Base-by-base conservation (phyloP, 140 eudicot species). In the Cichorium intybus region DNA sequence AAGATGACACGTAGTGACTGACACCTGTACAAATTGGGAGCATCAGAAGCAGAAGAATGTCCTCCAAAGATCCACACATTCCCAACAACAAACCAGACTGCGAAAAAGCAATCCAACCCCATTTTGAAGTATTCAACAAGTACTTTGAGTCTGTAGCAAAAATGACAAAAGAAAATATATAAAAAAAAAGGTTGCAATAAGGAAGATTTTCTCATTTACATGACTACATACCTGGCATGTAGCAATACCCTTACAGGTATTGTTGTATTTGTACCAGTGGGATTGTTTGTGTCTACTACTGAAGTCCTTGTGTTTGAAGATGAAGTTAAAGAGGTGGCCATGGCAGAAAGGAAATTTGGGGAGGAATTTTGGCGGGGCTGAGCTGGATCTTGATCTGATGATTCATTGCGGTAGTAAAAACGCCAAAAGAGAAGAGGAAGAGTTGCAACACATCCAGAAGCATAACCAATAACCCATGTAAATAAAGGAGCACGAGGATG, bases 71-170 rank as follows among this genome's bases (percentile, higher is more conserved):
- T 79, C 97, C 99, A 94, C 26, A 94, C 97, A 47, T 94, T 94
- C 70, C 99, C 99, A 58, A 94, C 95, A 56, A 94, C 99, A 71
- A 94, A 94, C 99, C 99, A 94, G 34, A 89, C 89, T 2, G 99
- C 99, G 75, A 94, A 94, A 79, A 94, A 94, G 85, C 99, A 94
- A 80, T 94, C 99, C 61, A 94, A 62, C 17, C 87, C 99, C 95
- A 94, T 84, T 82, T 94, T 94, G 76, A 94, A 82, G 84, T 89
- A 89, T 68, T 94, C 99, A 47, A 89, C 75, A 34, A 82, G 74
- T 21, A 74, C 82, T 77, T 90, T 90, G 20, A 90, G 53, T 64
- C 97, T 90, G 89, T 58, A 41, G 48, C 31, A 72, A n/a, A 20
- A 12, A 16, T n/a, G 4, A 28, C 3, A 33, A 3, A 8, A 22